Percentiles rank a stretch among this genome's conserved stretches.
Conservation (phyloP, 1,139 yeast species). For the Blastobotrys ciferrii region DNA sequence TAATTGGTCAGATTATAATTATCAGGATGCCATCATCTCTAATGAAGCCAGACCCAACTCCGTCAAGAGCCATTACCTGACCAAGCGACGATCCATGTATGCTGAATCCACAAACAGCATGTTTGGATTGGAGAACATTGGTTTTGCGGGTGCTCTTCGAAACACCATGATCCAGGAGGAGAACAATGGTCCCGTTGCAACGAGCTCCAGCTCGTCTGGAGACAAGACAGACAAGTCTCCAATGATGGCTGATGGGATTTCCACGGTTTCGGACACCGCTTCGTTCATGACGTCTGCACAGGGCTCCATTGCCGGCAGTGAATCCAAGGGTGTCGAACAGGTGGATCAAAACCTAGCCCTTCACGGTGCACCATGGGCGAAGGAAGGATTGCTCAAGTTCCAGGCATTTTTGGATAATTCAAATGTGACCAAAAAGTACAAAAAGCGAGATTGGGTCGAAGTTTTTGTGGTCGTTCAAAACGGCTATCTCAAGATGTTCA, state of each 20-base stretch:
- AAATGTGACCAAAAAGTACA: slow-evolving; percentile 20
- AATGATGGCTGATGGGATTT: slow-evolving; percentile 1
- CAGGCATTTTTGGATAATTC: slow-evolving; percentile 40
- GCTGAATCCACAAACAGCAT: slow-evolving; percentile 15
- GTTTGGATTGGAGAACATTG: slow-evolving; percentile 25
- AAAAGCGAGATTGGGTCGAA: slow-evolving; percentile 31
- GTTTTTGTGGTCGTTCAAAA: slow-evolving; percentile 36
- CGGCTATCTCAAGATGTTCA: slow-evolving; percentile 36
- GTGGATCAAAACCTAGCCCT: slow-evolving; percentile 45
- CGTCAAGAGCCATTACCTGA: slow-evolving; percentile 9
- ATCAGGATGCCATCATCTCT: slow-evolving; percentile 24
- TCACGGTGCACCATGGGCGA: slow-evolving; percentile 74
- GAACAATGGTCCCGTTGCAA: slow-evolving; percentile 13
- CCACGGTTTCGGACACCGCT: slow-evolving; percentile 1
- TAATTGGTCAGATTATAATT: slow-evolving; percentile 28
- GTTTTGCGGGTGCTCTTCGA: slow-evolving; percentile 36
- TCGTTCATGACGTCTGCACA: slow-evolving; percentile 3
- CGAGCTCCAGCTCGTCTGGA: not conserved
- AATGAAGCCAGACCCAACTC: slow-evolving; percentile 6
- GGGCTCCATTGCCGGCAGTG: not conserved
- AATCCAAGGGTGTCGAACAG: not conserved
- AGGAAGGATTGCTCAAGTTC: slow-evolving; percentile 67
- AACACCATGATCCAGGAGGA: slow-evolving; percentile 34
- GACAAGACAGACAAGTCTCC: slow-evolving; percentile 7
- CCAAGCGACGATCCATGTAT: slow-evolving; percentile 23